Percentiles rank a stretch among this genome's conserved stretches.
phyloP scores from a whole-genome alignment of 2,329 filamentous ascomycete species.

The Botrytis fragariae region DNA sequence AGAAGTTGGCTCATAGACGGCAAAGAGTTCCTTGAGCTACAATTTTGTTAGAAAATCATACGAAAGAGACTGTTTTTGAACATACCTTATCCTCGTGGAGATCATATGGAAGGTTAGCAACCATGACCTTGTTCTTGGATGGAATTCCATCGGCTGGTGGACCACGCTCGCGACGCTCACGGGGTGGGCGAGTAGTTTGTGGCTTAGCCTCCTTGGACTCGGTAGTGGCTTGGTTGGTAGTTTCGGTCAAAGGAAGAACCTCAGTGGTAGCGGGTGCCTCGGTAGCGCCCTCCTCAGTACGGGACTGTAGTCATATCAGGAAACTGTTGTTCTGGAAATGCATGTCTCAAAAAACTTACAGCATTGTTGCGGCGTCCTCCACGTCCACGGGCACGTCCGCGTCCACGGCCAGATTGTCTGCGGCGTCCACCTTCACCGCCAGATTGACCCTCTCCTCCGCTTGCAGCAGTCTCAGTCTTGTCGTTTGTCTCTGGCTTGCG shows the following conservation, averaged over 20 bases:
- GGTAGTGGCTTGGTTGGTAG: slow-evolving; percentile 57
- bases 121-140: slow-evolving; percentile 99
- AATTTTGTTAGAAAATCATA: slow-evolving; percentile 4
- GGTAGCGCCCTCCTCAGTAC: slow-evolving; percentile 43
- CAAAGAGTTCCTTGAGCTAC: slow-evolving; percentile 96
- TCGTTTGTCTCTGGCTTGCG: slow-evolving; percentile 91
- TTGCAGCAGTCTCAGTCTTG: slow-evolving; percentile 67
- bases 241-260: slow-evolving; percentile 58
- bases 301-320: slow-evolving; percentile 31
- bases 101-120: slow-evolving; percentile 98
- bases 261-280: slow-evolving; percentile 51
- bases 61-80: neutral
- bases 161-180: slow-evolving; percentile 76
- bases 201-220: slow-evolving; percentile 43
- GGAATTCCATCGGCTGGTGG: slow-evolving; percentile 96
- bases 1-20: slow-evolving; percentile 84
- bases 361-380: slow-evolving; percentile 62
- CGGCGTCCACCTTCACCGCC: slow-evolving; percentile 66
- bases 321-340: neutral
- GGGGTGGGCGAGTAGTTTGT: slow-evolving; percentile 48
- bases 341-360: slow-evolving; percentile 47
- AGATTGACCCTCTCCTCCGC: slow-evolving; percentile 66
- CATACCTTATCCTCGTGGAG: slow-evolving; percentile 93
- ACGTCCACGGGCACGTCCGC: slow-evolving; percentile 64
- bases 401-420: slow-evolving; percentile 61